Evolutionary conservation across 768 basidiomycete genomes (phyloP).

Genomic region (Mycena epipterygia): DNA sequence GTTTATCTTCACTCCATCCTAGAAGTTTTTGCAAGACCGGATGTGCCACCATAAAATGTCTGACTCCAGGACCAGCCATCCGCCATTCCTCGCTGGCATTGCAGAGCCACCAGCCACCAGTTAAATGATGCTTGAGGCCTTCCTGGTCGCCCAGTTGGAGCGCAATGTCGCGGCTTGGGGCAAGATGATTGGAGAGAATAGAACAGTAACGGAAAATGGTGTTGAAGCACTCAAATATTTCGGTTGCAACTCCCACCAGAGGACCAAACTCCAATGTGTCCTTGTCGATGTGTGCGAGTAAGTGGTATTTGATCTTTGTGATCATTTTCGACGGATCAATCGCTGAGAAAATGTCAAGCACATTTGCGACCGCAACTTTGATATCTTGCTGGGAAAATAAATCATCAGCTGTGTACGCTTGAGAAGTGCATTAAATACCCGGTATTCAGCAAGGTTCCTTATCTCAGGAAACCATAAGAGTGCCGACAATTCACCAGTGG

Average conservation of each 20-base stretch:
- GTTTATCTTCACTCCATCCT: background rate
- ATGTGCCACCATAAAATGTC: background rate
- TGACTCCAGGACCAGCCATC: background rate
- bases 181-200: slow-evolving; percentile 45
- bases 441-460: background rate
- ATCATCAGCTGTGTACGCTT: background rate
- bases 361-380: too few relatives aligned
- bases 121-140: background rate
- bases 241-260: slow-evolving; percentile 29
- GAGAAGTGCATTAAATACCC: background rate
- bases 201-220: slow-evolving; percentile 42
- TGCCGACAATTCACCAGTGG: background rate
- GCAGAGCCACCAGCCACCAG: background rate
- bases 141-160: slow-evolving; percentile 25
- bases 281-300: slow-evolving; percentile 17
- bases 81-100: background rate
- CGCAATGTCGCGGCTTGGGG: too few relatives aligned
- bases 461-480: background rate
- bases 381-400: background rate
- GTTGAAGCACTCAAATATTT: slow-evolving; percentile 45
- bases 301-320: too few relatives aligned
- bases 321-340: too few relatives aligned
- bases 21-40: background rate
- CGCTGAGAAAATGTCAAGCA: too few relatives aligned
- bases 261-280: slow-evolving; percentile 33